Evolutionary conservation across 495 filamentous ascomycete genomes (phyloP).

Genomic region (Neurospora sp.): DNA sequence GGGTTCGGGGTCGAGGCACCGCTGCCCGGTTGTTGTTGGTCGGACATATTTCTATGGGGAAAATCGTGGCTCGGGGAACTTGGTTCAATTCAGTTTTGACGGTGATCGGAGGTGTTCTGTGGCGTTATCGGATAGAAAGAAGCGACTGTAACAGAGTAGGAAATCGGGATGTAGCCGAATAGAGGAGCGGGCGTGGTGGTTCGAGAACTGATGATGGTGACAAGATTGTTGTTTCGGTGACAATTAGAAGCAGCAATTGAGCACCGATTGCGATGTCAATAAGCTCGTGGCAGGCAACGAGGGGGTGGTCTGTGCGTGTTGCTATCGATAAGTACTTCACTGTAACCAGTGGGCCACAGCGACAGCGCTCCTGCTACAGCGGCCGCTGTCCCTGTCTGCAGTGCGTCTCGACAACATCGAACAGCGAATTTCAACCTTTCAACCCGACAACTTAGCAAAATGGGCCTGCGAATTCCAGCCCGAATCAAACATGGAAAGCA

Average conservation of each 20-base stretch:
- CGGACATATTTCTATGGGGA: neutral
- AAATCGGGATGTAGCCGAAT: neutral
- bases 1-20: neutral
- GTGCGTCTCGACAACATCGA: neutral
- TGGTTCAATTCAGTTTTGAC: neutral
- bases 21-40: neutral
- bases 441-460: neutral
- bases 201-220: neutral
- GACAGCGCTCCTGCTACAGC: neutral
- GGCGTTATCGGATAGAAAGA: neutral
- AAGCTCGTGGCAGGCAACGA: neutral
- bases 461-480: neutral
- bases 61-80: neutral
- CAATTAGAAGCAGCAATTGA: neutral
- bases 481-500: slow-evolving; percentile 6
- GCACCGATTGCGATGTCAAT: neutral
- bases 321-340: neutral
- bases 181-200: neutral
- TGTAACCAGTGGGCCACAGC: neutral
- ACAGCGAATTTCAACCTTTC: neutral
- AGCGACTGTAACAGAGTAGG: neutral
- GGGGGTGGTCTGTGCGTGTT: neutral
- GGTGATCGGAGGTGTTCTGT: neutral
- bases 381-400: neutral
- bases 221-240: neutral